Base-by-base conservation (phyloP, 129 eudicot genomes). In the Lactuca saligna region DNA sequence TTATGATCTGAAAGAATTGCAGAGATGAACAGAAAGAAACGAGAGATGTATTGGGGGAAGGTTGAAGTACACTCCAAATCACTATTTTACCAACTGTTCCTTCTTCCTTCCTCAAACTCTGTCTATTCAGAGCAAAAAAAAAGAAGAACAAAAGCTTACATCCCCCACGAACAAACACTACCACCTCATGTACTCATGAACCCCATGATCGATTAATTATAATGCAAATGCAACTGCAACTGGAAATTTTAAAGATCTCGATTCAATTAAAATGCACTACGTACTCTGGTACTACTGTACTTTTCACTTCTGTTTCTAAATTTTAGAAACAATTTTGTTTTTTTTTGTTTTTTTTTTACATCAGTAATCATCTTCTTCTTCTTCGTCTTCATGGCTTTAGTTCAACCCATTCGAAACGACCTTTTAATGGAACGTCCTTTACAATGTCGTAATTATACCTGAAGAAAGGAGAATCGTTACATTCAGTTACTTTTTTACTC, bases 401-500 rank as follows among this genome's bases (percentile, higher is more conserved):
- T 54, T 61, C 81, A 75, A 78, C 79, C 97, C 97, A 91, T 65
- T 87, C 86, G 62, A 74, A 91, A 16, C 96, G 96, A 51, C 97
- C 97, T 80, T 88, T 77, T 83, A 83, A 44, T 33, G 97, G 93
- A 61, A 74, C 71, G 50, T 85, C 97, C 53, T 85, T 85, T 60
- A 66, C 87, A 17, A 87, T 42, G 80, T 91, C 97, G 56, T 41
- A 91, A 66, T 91, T 91, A 64, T 91, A 91, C 93, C 97, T 91
- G 80, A 14, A 66, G n/a, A 53, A 29, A 85, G 80, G 13, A 65
- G 16, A 54, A 32, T 79, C 12, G 4, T 61, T 60, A 50, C 3
- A 3, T 5, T 9, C 13, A 4, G 20, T 50, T 33, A 39, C 9
- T 42, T 1, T 8, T 42, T 42, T 42, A 9, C 13, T 42, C 3